phyloP scores from a whole-genome alignment of 306 rosid species.

The Quercus cerris region DNA sequence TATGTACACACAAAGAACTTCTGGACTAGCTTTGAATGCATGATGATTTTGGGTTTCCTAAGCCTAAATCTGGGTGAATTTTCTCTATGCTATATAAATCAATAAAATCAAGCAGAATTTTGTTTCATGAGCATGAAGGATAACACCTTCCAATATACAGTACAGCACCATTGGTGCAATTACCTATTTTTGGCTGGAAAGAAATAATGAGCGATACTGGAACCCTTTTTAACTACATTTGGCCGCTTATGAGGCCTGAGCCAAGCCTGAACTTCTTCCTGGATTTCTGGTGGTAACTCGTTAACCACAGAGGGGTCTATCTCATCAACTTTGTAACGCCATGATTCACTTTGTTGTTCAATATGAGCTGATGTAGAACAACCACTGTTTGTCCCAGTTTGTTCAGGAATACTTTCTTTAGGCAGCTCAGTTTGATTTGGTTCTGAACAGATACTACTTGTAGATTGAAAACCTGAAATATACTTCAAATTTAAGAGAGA shows the following conservation, averaged over 20 bases:
- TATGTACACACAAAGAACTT: background rate
- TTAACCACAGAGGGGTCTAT: constrained; percentile 71
- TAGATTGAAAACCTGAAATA: constrained; percentile 30
- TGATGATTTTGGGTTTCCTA: background rate
- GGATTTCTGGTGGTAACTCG: constrained; percentile 89
- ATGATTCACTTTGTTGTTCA: constrained; percentile 45
- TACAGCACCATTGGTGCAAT: constrained; percentile 2
- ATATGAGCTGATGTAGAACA: constrained; percentile 11
- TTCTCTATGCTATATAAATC: background rate
- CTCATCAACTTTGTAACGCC: constrained; percentile 73
- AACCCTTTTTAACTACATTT: constrained; percentile 52
- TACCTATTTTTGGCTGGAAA: constrained; percentile 46
- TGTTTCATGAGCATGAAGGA: background rate
- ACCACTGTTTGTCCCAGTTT: constrained; percentile 10
- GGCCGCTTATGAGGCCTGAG: constrained; percentile 70
- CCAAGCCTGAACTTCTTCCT: constrained; percentile 60
- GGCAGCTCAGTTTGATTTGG: constrained; percentile 23
- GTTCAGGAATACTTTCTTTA: constrained; percentile 29
- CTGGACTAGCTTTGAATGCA: background rate
- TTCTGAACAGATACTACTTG: constrained; percentile 14
- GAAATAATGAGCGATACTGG: constrained; percentile 71
- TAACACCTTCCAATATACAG: background rate
- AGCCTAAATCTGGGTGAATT: background rate
- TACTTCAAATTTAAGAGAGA: background rate
- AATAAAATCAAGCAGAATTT: background rate